These are phyloP conservation scores for Melocanna baccifera DNA, from an alignment of 176 grass and related monocot genomes.

Conservation along the genomic window DNA sequence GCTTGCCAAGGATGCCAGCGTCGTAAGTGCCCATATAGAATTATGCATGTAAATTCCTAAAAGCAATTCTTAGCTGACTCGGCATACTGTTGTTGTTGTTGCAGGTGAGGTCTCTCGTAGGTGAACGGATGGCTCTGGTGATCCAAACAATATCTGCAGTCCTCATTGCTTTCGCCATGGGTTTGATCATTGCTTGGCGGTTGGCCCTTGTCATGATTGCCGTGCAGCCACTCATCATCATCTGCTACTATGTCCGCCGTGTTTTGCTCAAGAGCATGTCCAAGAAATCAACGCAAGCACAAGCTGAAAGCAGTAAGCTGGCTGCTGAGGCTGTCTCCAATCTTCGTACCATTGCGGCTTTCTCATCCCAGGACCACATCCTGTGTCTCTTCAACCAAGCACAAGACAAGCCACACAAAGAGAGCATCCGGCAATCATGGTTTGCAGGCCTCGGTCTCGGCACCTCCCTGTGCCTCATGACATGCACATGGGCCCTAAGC, in stretches of 20 bases:
- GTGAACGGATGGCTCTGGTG: conserved; percentile 68
- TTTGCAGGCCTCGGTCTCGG: conserved; percentile 68
- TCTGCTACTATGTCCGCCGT: conserved; percentile 69
- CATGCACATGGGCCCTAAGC: conserved; percentile 69
- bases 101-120: conserved; percentile 76
- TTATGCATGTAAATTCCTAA: background rate
- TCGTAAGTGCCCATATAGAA: conserved; percentile 37
- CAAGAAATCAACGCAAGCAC: conserved; percentile 59
- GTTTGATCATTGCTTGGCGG: conserved; percentile 66
- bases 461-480: conserved; percentile 68
- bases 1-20: conserved; percentile 72
- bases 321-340: conserved; percentile 73
- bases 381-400: conserved; percentile 56
- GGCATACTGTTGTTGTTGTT: background rate
- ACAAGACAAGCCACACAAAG: conserved; percentile 54
- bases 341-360: conserved; percentile 68
- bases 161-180: conserved; percentile 63
- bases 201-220: conserved; percentile 83
- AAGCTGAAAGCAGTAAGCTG: conserved; percentile 73
- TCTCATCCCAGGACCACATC: conserved; percentile 80
- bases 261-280: conserved; percentile 76
- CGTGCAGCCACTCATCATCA: conserved; percentile 68
- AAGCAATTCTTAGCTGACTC: background rate
- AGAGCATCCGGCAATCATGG: conserved; percentile 73
- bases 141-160: conserved; percentile 77